Evolutionary conservation across 106 monocot species (phyloP).

Genomic region (Hemerocallis citrina): DNA sequence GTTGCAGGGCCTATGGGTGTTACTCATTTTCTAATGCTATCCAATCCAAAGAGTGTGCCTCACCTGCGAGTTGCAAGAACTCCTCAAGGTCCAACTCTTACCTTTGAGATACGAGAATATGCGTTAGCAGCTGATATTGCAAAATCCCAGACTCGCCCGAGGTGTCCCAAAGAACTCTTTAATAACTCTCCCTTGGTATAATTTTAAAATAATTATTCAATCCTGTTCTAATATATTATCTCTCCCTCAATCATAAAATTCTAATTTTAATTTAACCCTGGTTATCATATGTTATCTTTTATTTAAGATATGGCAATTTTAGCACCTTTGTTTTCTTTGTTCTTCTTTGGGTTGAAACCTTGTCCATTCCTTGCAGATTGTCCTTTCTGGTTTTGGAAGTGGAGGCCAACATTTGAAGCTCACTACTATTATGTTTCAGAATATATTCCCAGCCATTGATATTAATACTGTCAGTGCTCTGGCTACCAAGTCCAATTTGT

Average conservation of each 20-base stretch:
- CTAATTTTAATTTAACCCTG: too few species aligned
- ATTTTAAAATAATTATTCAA: background rate
- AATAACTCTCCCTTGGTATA: constrained; percentile 75
- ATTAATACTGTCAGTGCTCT: constrained; percentile 72
- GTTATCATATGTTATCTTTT: too few species aligned
- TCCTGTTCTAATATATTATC: background rate
- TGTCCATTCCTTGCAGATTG: constrained; percentile 48
- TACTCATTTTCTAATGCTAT: constrained; percentile 82
- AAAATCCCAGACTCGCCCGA: constrained; percentile 68
- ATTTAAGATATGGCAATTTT: too few species aligned
- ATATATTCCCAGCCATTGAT: constrained; percentile 95
- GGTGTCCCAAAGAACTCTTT: constrained; percentile 81
- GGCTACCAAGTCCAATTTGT: too few species aligned
- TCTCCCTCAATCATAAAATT: too few species aligned
- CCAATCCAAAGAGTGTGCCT: constrained; percentile 68
- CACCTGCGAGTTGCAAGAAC: constrained; percentile 75
- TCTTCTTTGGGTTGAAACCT: background rate
- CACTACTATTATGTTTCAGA: constrained; percentile 79
- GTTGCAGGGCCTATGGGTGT: constrained; percentile 95
- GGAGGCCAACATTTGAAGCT: constrained; percentile 77
- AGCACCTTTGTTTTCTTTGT: background rate
- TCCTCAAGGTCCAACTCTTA: constrained; percentile 89
- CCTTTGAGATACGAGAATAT: constrained; percentile 83
- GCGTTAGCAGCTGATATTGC: constrained; percentile 77
- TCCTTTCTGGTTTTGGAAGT: constrained; percentile 85